Evolutionary conservation across 192 early-diverging fungal species (phyloP).

Genomic region (Mortierella claussenii): DNA sequence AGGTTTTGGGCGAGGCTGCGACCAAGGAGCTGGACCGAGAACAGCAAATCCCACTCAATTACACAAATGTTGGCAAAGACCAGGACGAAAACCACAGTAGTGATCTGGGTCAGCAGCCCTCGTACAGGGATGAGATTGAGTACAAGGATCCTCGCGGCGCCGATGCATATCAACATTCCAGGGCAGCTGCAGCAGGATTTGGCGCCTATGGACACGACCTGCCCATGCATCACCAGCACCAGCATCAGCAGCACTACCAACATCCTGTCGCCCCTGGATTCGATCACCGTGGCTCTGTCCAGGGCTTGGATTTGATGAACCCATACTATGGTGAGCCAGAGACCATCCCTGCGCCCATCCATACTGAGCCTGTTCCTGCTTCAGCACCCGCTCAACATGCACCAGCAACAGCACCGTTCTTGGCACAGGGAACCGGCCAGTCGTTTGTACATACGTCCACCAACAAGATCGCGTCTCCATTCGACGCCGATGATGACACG

Average conservation of each 20-base stretch:
- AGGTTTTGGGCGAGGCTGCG: slow-evolving; percentile 43
- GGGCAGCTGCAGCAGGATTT: slow-evolving; percentile 19
- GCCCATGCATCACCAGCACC: neutral
- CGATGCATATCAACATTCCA: slow-evolving; percentile 14
- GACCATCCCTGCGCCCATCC: slow-evolving; percentile 8
- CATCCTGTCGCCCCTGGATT: slow-evolving; percentile 32
- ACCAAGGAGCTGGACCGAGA: slow-evolving; percentile 45
- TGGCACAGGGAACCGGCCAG: neutral
- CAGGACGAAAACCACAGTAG: slow-evolving; percentile 6
- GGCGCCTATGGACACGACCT: slow-evolving; percentile 18
- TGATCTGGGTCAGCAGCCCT: slow-evolving; percentile 18
- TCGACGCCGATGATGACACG: slow-evolving; percentile 12
- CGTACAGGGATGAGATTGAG: slow-evolving; percentile 47
- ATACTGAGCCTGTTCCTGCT: neutral
- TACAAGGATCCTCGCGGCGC: slow-evolving; percentile 27
- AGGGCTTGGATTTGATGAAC: slow-evolving; percentile 35
- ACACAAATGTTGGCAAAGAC: slow-evolving; percentile 35
- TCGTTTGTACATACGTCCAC: slow-evolving; percentile 28
- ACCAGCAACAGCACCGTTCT: too few relatives aligned
- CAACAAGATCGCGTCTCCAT: slow-evolving; percentile 37
- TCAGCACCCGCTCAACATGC: neutral
- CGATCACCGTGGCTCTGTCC: slow-evolving; percentile 22
- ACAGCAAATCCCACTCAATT: slow-evolving; percentile 50
- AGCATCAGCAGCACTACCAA: slow-evolving; percentile 12
- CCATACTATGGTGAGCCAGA: slow-evolving; percentile 45